A percentile compares a stretch with the other conserved stretches of the same genome.
phyloP scores from a whole-genome alignment of 1,284 basidiomycete species.

The Termitomyces sp. region DNA sequence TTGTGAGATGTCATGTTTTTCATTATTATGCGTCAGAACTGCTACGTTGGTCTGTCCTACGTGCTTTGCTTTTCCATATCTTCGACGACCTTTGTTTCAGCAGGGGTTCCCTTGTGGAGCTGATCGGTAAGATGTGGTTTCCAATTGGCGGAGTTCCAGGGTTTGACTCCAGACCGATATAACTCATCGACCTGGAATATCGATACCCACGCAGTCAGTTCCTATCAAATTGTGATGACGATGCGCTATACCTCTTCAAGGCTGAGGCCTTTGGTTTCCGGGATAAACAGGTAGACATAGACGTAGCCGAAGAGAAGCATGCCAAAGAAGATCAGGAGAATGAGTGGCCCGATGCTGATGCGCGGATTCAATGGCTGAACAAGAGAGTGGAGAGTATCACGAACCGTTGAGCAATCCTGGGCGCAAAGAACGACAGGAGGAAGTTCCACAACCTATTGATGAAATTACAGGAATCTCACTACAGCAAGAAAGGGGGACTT shows the following conservation, averaged over 20 bases:
- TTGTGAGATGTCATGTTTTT: slow-evolving; percentile 8
- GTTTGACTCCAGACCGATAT: slow-evolving; percentile 59
- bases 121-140: slow-evolving; percentile 42
- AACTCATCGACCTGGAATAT: slow-evolving; percentile 58
- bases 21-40: background rate
- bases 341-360: slow-evolving; percentile 67
- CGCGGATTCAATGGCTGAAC: background rate
- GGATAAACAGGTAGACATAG: slow-evolving; percentile 67
- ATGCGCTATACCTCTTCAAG: slow-evolving; percentile 58
- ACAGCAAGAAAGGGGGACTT: background rate
- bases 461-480: slow-evolving; percentile 1
- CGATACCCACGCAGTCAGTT: background rate
- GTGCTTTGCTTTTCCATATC: slow-evolving; percentile 13
- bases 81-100: slow-evolving; percentile 5
- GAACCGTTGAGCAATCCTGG: slow-evolving; percentile 53
- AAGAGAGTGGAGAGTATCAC: slow-evolving; percentile 1
- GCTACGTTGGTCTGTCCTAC: background rate
- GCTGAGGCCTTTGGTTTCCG: slow-evolving; percentile 72
- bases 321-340: slow-evolving; percentile 73
- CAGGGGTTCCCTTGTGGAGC: slow-evolving; percentile 28
- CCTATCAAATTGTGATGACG: slow-evolving; percentile 1
- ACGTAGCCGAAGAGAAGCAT: slow-evolving; percentile 66
- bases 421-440: slow-evolving; percentile 66
- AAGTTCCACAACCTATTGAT: slow-evolving; percentile 68
- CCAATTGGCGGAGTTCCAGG: slow-evolving; percentile 63